Evolutionary conservation across 352 stramenopile genomes (phyloP), one percentile per base, ranked within the genome.

Genomic region (Globisporangium iwayamae): DNA sequence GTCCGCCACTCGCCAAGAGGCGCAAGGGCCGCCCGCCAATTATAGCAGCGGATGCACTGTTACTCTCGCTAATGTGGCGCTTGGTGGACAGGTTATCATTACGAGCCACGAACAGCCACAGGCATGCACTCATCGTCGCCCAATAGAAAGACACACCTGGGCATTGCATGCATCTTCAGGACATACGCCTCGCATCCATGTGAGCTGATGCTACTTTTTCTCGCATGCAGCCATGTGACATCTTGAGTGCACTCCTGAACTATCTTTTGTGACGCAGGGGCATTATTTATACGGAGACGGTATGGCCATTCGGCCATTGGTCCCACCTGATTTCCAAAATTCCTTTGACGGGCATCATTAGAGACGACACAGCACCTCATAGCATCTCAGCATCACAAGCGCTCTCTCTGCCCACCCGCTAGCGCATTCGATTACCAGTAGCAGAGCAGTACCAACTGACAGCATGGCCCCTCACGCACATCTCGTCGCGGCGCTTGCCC

Each of bases 321-420:
- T 52, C 38, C 39, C 7, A 61, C 55, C 55, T 61, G 55, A 61
- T 61, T 61, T 38, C 7, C 32, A 36, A 36, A 5, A 36, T 36
- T 36, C 38, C 52, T n/a, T 46, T 20, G 54, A 47, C n/a, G 14
- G 36, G 36, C 54, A 60, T 32, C 54, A 60, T 45, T 13, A 60
- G 39, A 43, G n/a, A 45, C 20, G 41, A 45, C 39, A 45, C 41
- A 16, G 14, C 41, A 47, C 20, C 3, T 47, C 41, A 4, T 16
- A 36, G 32, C 32, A 36, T 36, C 32, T 36, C 32, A 36, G 32
- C 32, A 36, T 9, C 32, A 8, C 41, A 3, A 11, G 9, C 39
- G 39, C 39, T 11, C 39, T 47, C 41, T 20, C 41, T 8, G 13
- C 18, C 14, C 39, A 16, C 11, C 11, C 41, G 20, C 16, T 22